Percentiles rank a stretch among this genome's conserved stretches.
Conservation (phyloP, 495 filamentous ascomycete genomes). For the Cercophora newfieldiana region DNA sequence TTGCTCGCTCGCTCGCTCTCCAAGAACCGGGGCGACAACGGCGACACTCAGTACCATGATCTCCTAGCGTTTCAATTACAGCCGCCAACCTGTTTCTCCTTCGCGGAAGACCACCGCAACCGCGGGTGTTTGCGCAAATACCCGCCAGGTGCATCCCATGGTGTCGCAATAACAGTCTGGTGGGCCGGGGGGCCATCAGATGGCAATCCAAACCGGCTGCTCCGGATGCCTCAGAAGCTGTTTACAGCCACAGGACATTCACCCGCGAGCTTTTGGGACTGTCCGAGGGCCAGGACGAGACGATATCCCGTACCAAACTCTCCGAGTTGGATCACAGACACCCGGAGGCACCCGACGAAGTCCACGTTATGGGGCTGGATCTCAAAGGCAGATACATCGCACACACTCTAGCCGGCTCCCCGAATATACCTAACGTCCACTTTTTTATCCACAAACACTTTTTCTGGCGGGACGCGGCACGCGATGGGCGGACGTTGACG, state of each 20-base stretch:
- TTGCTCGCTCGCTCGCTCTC: not conserved
- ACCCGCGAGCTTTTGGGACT: not conserved
- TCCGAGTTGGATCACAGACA: not conserved
- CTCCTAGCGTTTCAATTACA: conserved; percentile 28
- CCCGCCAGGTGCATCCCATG: conserved; percentile 46
- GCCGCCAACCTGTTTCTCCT: conserved; percentile 48
- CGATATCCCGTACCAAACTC: not conserved
- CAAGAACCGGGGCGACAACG: not conserved
- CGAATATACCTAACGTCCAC: conserved; percentile 30
- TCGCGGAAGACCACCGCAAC: conserved; percentile 41
- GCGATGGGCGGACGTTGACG: conserved; percentile 12
- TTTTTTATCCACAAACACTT: conserved; percentile 30
- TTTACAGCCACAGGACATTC: not conserved
- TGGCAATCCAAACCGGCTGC: conserved; percentile 18
- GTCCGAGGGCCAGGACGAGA: not conserved
- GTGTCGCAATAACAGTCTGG: conserved; percentile 47
- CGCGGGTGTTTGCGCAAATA: conserved; percentile 56
- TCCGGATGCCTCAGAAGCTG: not conserved
- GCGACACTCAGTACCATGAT: conserved; percentile 34
- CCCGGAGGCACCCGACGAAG: conserved; percentile 31
- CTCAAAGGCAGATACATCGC: conserved; percentile 51
- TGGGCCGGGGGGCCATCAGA: conserved; percentile 53
- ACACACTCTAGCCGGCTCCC: conserved; percentile 45
- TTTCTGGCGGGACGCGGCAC: conserved; percentile 27
- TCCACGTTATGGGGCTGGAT: conserved; percentile 56